Conservation (phyloP, 1,139 yeast genomes). For the Debaryomyces subglobosus region DNA sequence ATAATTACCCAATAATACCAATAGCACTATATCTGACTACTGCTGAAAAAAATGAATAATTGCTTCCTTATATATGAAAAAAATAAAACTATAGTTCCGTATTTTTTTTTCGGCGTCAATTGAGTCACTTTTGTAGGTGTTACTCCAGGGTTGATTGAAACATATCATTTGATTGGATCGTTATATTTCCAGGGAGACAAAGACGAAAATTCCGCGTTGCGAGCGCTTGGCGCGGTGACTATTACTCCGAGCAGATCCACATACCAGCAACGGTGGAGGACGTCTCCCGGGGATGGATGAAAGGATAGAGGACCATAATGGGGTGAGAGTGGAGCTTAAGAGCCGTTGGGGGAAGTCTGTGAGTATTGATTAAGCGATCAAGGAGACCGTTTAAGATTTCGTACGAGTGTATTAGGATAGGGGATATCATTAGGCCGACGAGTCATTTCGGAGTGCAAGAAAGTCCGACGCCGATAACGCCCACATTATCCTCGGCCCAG, state of each 20-base stretch:
- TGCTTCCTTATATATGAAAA: neutral
- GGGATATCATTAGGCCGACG: neutral
- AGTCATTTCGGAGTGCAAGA: neutral
- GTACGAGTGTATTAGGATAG: neutral
- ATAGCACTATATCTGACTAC: neutral
- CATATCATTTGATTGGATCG: conserved; percentile 8
- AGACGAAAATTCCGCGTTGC: neutral
- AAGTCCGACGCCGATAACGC: conserved; percentile 3
- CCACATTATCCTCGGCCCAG: neutral
- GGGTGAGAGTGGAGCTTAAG: no score
- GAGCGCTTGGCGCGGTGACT: conserved; percentile 5
- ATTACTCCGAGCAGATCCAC: conserved; percentile 5
- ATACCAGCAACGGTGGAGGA: neutral
- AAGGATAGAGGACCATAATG: neutral
- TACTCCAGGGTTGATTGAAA: conserved; percentile 1
- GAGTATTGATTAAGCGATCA: no score
- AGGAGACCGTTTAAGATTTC: neutral
- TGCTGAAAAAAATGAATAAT: neutral
- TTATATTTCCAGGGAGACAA: neutral
- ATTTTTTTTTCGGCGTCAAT: neutral
- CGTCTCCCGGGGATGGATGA: neutral
- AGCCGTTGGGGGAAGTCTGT: neutral
- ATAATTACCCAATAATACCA: neutral
- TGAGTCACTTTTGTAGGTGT: neutral
- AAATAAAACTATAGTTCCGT: neutral